These are phyloP conservation scores for Vigna nakashimae DNA, from an alignment of 306 rosid species.

Conservation along the genomic window DNA sequence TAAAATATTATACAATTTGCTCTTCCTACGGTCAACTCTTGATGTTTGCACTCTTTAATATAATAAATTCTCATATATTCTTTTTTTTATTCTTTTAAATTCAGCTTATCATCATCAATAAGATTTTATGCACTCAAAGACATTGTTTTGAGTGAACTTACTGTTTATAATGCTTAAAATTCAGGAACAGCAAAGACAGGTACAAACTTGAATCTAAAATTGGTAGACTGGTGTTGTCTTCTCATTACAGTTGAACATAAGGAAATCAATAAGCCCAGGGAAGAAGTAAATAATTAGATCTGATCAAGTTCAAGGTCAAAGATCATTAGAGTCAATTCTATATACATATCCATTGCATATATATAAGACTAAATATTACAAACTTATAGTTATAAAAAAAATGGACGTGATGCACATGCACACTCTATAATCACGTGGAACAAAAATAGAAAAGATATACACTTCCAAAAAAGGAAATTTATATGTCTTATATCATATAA, in stretches of 20 bases:
- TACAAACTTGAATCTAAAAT: neutral
- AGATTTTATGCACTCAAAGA: neutral
- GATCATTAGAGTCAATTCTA: constrained; percentile 23
- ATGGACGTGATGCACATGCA: constrained; percentile 13
- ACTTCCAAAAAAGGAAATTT: neutral
- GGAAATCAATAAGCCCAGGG: neutral
- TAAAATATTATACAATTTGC: constrained; percentile 1
- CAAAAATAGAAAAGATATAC: neutral
- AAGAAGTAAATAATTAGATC: neutral
- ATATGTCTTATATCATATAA: neutral
- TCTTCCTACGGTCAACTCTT: neutral
- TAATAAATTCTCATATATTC: neutral
- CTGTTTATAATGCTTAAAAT: constrained; percentile 2
- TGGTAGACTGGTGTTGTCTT: constrained; percentile 4
- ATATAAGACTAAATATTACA: neutral
- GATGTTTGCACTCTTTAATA: neutral
- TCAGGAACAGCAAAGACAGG: neutral
- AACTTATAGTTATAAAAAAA: neutral
- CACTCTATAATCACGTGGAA: constrained; percentile 5
- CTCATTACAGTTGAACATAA: neutral
- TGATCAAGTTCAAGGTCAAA: neutral
- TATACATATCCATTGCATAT: neutral
- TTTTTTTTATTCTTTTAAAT: neutral
- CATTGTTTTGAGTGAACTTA: neutral
- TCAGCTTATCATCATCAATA: neutral